Conservation (phyloP, 805 yeast species). For the Nakazawaea holstii region DNA sequence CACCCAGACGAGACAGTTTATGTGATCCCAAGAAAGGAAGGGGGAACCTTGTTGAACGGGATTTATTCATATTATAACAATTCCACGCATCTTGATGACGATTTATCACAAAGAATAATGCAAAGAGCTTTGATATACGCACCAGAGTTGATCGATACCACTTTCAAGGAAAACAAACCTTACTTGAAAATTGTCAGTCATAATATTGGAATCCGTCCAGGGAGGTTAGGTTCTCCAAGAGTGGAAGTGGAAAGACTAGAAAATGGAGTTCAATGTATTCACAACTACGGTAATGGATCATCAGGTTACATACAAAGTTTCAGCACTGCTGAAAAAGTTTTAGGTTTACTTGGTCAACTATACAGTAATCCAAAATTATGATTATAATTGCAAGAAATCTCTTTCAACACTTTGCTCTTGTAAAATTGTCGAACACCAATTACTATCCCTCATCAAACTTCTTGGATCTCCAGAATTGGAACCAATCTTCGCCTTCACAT, state of each 20-base stretch:
- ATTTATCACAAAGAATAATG: slow-evolving; percentile 41
- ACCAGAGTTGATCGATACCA: slow-evolving; percentile 30
- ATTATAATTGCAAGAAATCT: slow-evolving; percentile 7
- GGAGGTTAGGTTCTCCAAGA: slow-evolving; percentile 54
- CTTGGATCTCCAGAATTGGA: slow-evolving; percentile 61
- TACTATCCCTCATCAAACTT: slow-evolving; percentile 68
- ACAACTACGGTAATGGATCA: slow-evolving; percentile 70
- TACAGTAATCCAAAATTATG: slow-evolving; percentile 2
- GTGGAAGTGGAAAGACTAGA: slow-evolving; percentile 31
- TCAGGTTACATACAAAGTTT: slow-evolving; percentile 63
- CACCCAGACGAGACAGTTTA: slow-evolving; percentile 45
- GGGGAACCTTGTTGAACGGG: slow-evolving; percentile 69
- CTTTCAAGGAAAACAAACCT: slow-evolving; percentile 25
- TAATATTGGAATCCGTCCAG: slow-evolving; percentile 68
- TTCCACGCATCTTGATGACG: slow-evolving; percentile 30
- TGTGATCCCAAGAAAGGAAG: slow-evolving; percentile 67
- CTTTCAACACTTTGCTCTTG: slow-evolving; percentile 12
- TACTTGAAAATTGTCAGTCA: slow-evolving; percentile 42
- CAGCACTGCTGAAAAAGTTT: slow-evolving; percentile 48
- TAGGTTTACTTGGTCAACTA: slow-evolving; percentile 1
- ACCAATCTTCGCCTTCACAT: slow-evolving; percentile 33
- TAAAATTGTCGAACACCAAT: slow-evolving; percentile 66
- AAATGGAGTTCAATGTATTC: slow-evolving; percentile 28
- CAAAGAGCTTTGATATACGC: slow-evolving; percentile 35
- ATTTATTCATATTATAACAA: slow-evolving; percentile 19